Base-by-base conservation (phyloP, 2,329 filamentous ascomycete species). In the Beauveria bassiana region DNA sequence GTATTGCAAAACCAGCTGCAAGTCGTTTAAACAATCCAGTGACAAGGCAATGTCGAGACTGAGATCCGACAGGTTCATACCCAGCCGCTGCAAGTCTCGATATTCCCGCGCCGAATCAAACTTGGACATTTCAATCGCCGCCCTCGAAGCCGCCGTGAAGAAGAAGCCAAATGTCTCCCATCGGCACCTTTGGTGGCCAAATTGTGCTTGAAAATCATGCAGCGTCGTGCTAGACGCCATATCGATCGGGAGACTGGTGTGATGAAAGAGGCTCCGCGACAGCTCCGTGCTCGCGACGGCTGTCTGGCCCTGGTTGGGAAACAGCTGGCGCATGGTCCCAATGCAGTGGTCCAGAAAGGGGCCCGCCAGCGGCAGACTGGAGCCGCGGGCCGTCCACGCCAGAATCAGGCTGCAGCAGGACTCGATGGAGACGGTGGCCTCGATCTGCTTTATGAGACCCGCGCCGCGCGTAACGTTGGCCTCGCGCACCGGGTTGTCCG, bases 1-100 rank as follows among this genome's bases (percentile, higher is more conserved):
- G 53, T 78, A 79, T 60, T 79, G 77, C 5, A 78, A 63, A 5
- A 78, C 63, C 3, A 79, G 67, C 59, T 79, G 77, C 28, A 80
- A 64, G 64, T 79, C 76, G 59, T 79, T 79, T 34, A 80, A 42
- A 45, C 66, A 69, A 51, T 72, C 70, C 1, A 70, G 58, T 1
- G 66, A 65, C 2, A 70, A 54, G n/a, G 62, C 65, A 9, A 66
- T 63, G 5, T 72, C 67, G 9, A 71, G 60, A 40, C 65, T 68
- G 1, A 46, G 49, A 55, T 70, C 69, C n/a, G 63, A 62, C 12
- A 62, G 61, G 31, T 66, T 61, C 61, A 67, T 66, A 8, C 64
- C 58, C 20, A 66, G 56, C n/a, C 57, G 63, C 34, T 60, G 61
- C 5, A 70, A 31, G 5, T 65, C 43, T 2, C 59, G 63, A 12